Conservation (phyloP, 371 early-diverging fungal genomes). For the Mortierella sp. region DNA sequence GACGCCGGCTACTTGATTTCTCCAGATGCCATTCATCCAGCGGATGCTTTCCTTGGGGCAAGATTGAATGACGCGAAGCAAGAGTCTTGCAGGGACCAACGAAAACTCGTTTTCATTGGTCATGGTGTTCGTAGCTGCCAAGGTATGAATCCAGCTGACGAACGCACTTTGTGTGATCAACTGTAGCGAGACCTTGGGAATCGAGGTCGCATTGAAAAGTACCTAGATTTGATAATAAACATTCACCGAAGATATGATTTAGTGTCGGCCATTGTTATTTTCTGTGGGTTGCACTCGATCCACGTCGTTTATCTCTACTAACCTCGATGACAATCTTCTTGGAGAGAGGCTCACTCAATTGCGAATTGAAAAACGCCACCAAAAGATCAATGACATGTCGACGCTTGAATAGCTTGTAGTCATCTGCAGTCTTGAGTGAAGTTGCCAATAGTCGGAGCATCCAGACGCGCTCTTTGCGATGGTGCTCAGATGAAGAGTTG, state of each 20-base stretch:
- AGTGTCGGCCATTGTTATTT: neutral
- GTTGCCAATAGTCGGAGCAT: constrained; percentile 75
- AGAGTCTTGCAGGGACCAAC: constrained; percentile 49
- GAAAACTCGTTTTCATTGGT: constrained; percentile 49
- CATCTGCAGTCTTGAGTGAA: constrained; percentile 67
- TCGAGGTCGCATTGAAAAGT: constrained; percentile 63
- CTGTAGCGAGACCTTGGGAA: constrained; percentile 64
- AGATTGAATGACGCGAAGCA: constrained; percentile 41
- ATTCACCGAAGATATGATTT: neutral
- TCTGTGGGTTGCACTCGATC: too few species aligned
- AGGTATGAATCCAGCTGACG: constrained; percentile 69
- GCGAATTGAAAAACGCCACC: constrained; percentile 73
- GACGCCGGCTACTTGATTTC: constrained; percentile 43
- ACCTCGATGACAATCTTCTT: constrained; percentile 67
- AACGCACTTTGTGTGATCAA: constrained; percentile 72
- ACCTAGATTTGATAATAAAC: constrained; percentile 55
- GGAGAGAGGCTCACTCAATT: constrained; percentile 69
- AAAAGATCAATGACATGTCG: constrained; percentile 79
- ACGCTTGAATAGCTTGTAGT: constrained; percentile 76
- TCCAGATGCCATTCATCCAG: constrained; percentile 55
- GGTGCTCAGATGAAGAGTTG: constrained; percentile 71
- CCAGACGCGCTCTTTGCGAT: constrained; percentile 82
- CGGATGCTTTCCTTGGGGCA: constrained; percentile 46
- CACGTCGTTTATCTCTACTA: neutral
- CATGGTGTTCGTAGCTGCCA: constrained; percentile 54